Evolutionary conservation across 2,329 filamentous ascomycete species (phyloP), one percentile per base, ranked within the genome.

Genomic region (Trichophyton mentagrophytes): DNA sequence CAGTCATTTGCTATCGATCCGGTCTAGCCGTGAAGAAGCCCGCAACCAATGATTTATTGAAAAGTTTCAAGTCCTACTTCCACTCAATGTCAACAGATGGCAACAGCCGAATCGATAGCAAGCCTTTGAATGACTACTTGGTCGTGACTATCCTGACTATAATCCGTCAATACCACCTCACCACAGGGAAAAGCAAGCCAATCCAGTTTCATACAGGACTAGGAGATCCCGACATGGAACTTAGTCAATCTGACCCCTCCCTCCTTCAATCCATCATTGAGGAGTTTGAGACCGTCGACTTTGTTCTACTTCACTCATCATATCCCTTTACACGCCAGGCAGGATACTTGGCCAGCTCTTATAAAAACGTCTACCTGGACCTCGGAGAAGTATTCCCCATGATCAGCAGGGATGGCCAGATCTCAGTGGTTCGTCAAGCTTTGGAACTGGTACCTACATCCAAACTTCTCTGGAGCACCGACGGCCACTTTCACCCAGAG

Each of bases 181-280:
- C 70, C 17, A 70, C 69, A 2, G 72, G 73, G 1, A 38, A 20
- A 30, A 82, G 81, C 61, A 93, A 92, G 69, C 88, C 89, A 0
- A 76, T 95, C 11, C 89, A 95, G 68, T 87, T 95, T 65, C 89
- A 95, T 67, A 93, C 88, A 0, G 89, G 89, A 0, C 78, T 93
- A 0, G 89, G 89, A 0, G 89, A 93, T 68, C 88, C 85, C 65
- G 89, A 93, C 67, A 86, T 93, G 58, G 81, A 78, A 3, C 76
- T 95, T 27, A 75, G 82, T 2, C 81, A 80, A 58, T 82, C 88
- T 0, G 92, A 89, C 47, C 89, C 90, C 0, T 82, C 88, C 0
- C 85, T 88, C 66, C 75, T 95, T 25, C 88, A 95, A 67, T 75
- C 79, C 0, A 82, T 95, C 61, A 89, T 93, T 65, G 80, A 84